Conservation (phyloP, 1,284 basidiomycete species). For the Volvariella surrecta region DNA sequence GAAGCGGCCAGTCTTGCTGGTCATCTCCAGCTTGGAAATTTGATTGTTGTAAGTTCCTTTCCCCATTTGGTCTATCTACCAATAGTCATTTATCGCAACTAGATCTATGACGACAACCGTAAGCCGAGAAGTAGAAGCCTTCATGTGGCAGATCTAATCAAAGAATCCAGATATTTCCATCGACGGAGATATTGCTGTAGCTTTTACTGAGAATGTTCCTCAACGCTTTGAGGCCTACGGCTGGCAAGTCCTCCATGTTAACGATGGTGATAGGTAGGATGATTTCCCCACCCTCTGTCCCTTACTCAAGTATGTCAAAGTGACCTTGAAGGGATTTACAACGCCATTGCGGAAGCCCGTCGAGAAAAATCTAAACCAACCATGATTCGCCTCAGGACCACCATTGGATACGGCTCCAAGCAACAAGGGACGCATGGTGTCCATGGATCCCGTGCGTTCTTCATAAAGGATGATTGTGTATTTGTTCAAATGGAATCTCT, state of each 20-base stretch:
- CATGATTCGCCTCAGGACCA: constrained; percentile 81
- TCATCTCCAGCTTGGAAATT: constrained; percentile 88
- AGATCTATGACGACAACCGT: constrained; percentile 92
- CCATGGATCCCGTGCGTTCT: constrained; percentile 80
- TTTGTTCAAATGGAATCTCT: no score
- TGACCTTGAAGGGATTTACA: constrained; percentile 74
- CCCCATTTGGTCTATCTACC: no score
- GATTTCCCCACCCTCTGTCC: constrained; percentile 1
- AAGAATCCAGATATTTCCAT: constrained; percentile 80
- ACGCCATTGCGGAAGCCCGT: constrained; percentile 74
- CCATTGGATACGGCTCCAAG: constrained; percentile 91
- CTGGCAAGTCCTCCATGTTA: constrained; percentile 87
- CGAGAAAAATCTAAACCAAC: constrained; percentile 79
- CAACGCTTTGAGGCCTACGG: constrained; percentile 87
- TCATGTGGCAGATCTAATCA: constrained; percentile 2
- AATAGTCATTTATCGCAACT: constrained; percentile 1
- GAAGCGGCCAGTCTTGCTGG: constrained; percentile 91
- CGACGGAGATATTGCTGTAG: constrained; percentile 86
- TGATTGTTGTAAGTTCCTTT: constrained; percentile 65
- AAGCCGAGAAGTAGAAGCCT: constrained; percentile 17
- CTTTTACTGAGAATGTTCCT: constrained; percentile 92
- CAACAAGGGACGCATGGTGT: constrained; percentile 89
- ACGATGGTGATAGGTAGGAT: constrained; percentile 72
- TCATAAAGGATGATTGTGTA: constrained; percentile 6
- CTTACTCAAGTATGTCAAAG: constrained; percentile 24